phyloP scores from a whole-genome alignment of 1,139 yeast genomes.

The Taphrina populina region DNA sequence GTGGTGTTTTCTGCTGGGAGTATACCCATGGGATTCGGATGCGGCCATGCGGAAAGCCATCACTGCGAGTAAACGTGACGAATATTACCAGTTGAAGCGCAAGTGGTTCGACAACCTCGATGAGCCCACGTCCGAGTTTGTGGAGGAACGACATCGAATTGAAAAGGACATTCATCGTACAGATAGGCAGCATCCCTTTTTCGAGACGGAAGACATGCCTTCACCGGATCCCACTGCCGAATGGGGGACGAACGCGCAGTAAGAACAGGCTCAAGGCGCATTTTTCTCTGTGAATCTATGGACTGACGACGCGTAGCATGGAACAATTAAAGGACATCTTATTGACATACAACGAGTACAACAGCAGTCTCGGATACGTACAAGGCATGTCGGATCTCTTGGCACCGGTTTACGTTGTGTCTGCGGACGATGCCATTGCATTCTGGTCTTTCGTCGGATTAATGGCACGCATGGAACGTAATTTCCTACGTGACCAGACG shows the following conservation, averaged over 20 bases:
- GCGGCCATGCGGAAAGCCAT: conserved; percentile 63
- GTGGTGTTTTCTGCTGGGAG: conserved; percentile 81
- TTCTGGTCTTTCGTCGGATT: conserved; percentile 87
- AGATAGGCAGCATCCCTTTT: conserved; percentile 71
- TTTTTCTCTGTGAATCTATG: neutral
- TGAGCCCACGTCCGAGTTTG: conserved; percentile 67
- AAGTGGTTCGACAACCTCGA: conserved; percentile 65
- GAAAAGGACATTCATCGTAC: conserved; percentile 93
- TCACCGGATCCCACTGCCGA: conserved; percentile 54
- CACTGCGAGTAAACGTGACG: conserved; percentile 57
- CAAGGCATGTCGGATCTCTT: conserved; percentile 97
- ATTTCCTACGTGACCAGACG: conserved; percentile 82
- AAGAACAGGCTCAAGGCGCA: neutral
- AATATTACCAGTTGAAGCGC: conserved; percentile 65
- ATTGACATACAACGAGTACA: conserved; percentile 80
- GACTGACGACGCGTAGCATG: conserved; percentile 63
- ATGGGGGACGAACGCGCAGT: conserved; percentile 40
- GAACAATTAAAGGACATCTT: conserved; percentile 72
- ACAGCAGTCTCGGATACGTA: conserved; percentile 82
- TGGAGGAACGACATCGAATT: conserved; percentile 81
- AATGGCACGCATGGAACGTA: conserved; percentile 91
- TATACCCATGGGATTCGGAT: conserved; percentile 87
- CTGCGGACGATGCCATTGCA: conserved; percentile 74
- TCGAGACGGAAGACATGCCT: conserved; percentile 55
- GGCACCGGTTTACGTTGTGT: conserved; percentile 76